phyloP scores from a whole-genome alignment of 176 grass and related monocot species.

The Echinochloa phyllopogon region DNA sequence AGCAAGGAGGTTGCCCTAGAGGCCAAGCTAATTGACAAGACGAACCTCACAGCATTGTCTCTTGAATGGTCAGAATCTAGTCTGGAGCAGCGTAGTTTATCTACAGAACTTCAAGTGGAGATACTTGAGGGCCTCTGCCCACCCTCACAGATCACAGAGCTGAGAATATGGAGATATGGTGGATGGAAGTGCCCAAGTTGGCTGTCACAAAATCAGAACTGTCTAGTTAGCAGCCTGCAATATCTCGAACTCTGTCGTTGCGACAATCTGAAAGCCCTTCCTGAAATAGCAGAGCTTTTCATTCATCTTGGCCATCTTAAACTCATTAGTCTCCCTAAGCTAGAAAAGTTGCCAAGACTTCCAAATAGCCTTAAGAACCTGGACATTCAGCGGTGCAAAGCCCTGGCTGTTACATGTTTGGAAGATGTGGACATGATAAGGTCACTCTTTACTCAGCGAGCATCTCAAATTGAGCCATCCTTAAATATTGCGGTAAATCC shows the following conservation, averaged over 20 bases:
- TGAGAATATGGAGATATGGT: background rate
- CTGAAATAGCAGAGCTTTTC: background rate
- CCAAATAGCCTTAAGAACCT: background rate
- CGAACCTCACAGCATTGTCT: background rate
- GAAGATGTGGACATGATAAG: conserved; percentile 18
- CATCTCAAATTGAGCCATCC: background rate
- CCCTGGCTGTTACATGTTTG: background rate
- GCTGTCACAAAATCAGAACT: background rate
- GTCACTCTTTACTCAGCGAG: background rate
- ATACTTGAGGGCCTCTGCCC: conserved; percentile 8
- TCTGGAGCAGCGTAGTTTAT: background rate
- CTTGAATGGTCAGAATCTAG: background rate
- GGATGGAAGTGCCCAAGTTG: background rate
- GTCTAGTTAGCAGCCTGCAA: background rate
- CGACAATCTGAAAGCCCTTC: background rate
- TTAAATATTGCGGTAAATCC: background rate
- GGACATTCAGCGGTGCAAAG: background rate
- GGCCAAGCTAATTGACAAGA: conserved; percentile 19
- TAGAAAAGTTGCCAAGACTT: conserved; percentile 10
- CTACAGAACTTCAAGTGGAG: background rate
- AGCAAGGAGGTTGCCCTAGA: background rate
- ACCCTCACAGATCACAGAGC: background rate
- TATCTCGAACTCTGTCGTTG: background rate
- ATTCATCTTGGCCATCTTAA: background rate
- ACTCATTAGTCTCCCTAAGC: background rate